Evolutionary conservation across 2,329 filamentous ascomycete genomes (phyloP).

Genomic region (Anisogramma anomala): DNA sequence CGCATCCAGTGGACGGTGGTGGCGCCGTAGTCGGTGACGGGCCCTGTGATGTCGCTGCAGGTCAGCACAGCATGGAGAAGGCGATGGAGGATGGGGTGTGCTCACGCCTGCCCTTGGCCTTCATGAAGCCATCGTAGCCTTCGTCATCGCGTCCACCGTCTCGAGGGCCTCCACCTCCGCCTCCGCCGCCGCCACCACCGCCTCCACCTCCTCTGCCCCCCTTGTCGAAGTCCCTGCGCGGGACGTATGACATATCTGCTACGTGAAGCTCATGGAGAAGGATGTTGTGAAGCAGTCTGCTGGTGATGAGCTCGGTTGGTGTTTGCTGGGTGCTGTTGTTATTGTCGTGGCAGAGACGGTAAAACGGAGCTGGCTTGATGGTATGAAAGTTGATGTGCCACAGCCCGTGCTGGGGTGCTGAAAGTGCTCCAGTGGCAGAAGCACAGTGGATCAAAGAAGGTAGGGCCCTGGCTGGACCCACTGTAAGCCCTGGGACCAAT

Average conservation of each 20-base stretch:
- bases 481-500: too few species aligned
- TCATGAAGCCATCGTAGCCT: slow-evolving; percentile 18
- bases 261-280: background rate
- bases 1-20: slow-evolving; percentile 88
- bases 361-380: too few species aligned
- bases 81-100: slow-evolving; percentile 15
- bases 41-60: slow-evolving; percentile 40
- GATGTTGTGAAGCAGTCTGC: background rate
- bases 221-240: slow-evolving; percentile 34
- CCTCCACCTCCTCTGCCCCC: slow-evolving; percentile 20
- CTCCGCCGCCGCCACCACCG: slow-evolving; percentile 4
- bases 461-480: too few species aligned
- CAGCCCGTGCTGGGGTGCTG: too few species aligned
- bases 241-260: slow-evolving; percentile 40
- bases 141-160: slow-evolving; percentile 11
- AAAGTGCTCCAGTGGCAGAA: too few species aligned
- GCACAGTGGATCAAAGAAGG: too few species aligned
- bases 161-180: background rate
- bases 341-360: too few species aligned
- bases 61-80: background rate
- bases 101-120: slow-evolving; percentile 42
- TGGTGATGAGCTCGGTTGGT: too few species aligned
- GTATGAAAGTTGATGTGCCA: too few species aligned
- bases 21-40: slow-evolving; percentile 86
- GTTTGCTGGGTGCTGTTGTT: too few species aligned